Percentiles rank a stretch among this genome's conserved stretches.
Evolutionary conservation across 1,139 yeast genomes (phyloP).

Genomic region (Suhomyces bolitotheri): DNA sequence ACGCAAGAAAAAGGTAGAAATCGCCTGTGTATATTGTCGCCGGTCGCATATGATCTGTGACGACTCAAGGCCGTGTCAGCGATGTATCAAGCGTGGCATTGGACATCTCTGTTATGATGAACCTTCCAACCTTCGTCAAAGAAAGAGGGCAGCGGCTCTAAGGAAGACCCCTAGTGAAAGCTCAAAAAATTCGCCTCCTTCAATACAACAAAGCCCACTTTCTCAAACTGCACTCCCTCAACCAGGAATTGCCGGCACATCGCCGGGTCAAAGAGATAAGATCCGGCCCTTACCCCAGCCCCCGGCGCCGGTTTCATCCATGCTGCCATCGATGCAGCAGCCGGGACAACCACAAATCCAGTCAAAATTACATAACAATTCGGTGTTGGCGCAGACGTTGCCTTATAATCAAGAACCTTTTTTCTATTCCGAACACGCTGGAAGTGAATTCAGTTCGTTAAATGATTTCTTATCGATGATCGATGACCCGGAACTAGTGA

Average conservation of each 20-base stretch:
- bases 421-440: constrained; percentile 88
- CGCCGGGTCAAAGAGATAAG: constrained; percentile 11
- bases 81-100: constrained; percentile 85
- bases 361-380: constrained; percentile 21
- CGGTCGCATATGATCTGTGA: constrained; percentile 96
- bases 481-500: constrained; percentile 74
- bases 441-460: constrained; percentile 86
- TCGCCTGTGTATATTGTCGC: constrained; percentile 90
- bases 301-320: constrained; percentile 4
- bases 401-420: constrained; percentile 68
- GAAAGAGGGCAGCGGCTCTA: constrained; percentile 41
- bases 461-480: constrained; percentile 89
- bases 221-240: constrained; percentile 3
- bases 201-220: constrained; percentile 7
- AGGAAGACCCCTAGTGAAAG: constrained; percentile 11
- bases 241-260: constrained; percentile 7
- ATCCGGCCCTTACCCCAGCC: constrained; percentile 14
- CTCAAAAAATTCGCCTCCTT: constrained; percentile 9
- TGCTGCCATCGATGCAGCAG: constrained; percentile 11
- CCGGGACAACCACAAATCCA: constrained; percentile 10
- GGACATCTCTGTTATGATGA: constrained; percentile 90
- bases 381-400: constrained; percentile 45
- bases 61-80: constrained; percentile 77
- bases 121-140: constrained; percentile 48
- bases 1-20: constrained; percentile 56